phyloP scores from a whole-genome alignment of 495 filamentous ascomycete genomes.

The Rostrohypoxylon terebratum region DNA sequence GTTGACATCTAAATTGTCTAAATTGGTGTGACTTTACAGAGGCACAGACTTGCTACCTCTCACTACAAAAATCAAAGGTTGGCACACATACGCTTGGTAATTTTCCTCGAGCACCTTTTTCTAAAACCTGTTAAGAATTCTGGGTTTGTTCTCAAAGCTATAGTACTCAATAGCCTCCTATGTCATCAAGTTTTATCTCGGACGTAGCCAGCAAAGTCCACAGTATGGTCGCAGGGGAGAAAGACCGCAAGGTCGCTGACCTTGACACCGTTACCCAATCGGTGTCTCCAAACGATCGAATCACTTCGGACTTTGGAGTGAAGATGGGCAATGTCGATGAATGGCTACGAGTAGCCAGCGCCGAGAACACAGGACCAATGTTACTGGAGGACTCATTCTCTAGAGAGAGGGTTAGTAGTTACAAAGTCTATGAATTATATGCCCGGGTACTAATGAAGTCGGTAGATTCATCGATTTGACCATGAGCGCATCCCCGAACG shows the following conservation, averaged over 20 bases:
- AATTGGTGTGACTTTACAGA: background rate
- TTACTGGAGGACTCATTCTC: slow-evolving; percentile 87
- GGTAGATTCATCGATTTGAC: slow-evolving; percentile 55
- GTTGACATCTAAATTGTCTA: background rate
- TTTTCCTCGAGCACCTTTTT: background rate
- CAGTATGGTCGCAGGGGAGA: slow-evolving; percentile 44
- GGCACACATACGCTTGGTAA: background rate
- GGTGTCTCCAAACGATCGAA: slow-evolving; percentile 47
- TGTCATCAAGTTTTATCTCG: slow-evolving; percentile 34
- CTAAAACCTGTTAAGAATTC: background rate
- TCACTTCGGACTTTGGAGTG: slow-evolving; percentile 84
- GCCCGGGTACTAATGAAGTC: background rate
- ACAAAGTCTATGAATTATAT: slow-evolving; percentile 51
- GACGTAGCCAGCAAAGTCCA: slow-evolving; percentile 40
- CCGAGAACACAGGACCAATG: slow-evolving; percentile 72
- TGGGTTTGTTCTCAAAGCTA: background rate
- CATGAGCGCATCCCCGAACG: slow-evolving; percentile 77
- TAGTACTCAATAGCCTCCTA: background rate
- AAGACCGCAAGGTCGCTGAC: slow-evolving; percentile 55
- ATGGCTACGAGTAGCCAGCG: slow-evolving; percentile 75
- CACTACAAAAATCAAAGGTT: slow-evolving; percentile 19
- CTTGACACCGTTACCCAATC: slow-evolving; percentile 53
- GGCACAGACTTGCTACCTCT: background rate
- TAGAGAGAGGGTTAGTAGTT: slow-evolving; percentile 78
- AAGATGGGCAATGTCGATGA: slow-evolving; percentile 80